phyloP scores from a whole-genome alignment of 106 monocot species.

The Dactylorhiza incarnata region DNA sequence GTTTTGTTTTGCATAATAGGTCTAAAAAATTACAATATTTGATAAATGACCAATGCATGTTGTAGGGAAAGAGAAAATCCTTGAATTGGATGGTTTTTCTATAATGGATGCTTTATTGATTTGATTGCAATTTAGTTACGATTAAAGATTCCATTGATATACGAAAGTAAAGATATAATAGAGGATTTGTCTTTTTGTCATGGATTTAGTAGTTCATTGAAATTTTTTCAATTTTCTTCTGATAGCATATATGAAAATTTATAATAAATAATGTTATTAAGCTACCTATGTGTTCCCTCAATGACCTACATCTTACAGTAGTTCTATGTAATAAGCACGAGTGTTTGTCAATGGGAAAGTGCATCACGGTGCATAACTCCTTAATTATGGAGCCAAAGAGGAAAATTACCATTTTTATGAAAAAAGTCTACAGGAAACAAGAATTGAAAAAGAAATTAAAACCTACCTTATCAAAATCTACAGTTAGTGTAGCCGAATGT shows the following conservation, averaged over 20 bases:
- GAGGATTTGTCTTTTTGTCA: too few relatives aligned
- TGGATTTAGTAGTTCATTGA: too few relatives aligned
- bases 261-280: not conserved
- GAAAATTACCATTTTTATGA: not conserved
- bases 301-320: not conserved
- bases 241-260: not conserved
- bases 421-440: not conserved
- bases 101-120: not conserved
- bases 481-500: conserved; percentile 41
- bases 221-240: not conserved
- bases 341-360: not conserved
- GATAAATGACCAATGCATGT: not conserved
- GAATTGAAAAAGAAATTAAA: not conserved
- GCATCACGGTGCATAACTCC: not conserved
- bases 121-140: too few relatives aligned
- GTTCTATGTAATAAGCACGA: not conserved
- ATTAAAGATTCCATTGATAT: too few relatives aligned
- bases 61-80: not conserved
- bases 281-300: not conserved
- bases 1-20: not conserved
- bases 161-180: too few relatives aligned
- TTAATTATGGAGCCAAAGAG: not conserved
- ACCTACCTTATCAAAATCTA: conserved; percentile 92
- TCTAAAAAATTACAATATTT: not conserved
- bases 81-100: not conserved